Base-by-base conservation (phyloP, 495 filamentous ascomycete genomes). In the Tuber magnatum region DNA sequence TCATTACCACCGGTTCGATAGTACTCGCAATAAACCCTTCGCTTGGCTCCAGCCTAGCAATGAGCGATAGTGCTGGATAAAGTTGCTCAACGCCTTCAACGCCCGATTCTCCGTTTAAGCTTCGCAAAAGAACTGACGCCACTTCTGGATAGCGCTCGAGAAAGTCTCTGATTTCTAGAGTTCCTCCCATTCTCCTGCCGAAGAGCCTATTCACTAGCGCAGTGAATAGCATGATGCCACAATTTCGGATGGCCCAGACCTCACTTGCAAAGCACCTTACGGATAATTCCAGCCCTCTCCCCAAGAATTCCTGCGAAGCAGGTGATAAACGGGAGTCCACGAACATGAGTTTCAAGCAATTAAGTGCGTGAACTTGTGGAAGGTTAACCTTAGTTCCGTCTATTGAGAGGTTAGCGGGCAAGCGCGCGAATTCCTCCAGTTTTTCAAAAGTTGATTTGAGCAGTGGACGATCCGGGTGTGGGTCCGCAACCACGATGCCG, bases 291-390 rank as follows among this genome's bases (percentile, higher is more conserved):
- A 98, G 84, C 16, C 88, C 88, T n/a, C 87, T 82, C 72, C 92
- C 90, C 40, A 98, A 86, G 76, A 92, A 90, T 1, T 82, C 83
- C 75, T 94, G 92, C 0, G 91, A 89, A 51, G 83, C 80, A 35
- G 84, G 83, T 16, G 89, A 90, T 20, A 97, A 86, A 35, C 88
- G 88, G 8, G 92, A 91, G 79, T 91, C 93, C 46, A 89, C 92
- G 81, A 97, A 95, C 9, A 95, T 90, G 73, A 94, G 92, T 81
- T 94, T 93, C 68, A 98, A 83, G 76, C 91, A 97, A 77, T 99
- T 99, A 77, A 97, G 86, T 0, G 94, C 93, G 81, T 99, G 95
- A 2, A 98, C 95, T 84, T 97, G 95, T 22, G 94, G 91, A 22
- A 98, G 83, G 72, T 93, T 89, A 3, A 88, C 87, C 40, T 86